These are phyloP conservation scores for Lasiodiplodia gonubiensis DNA, from an alignment of 2,329 filamentous ascomycete species.

Conservation along the genomic window DNA sequence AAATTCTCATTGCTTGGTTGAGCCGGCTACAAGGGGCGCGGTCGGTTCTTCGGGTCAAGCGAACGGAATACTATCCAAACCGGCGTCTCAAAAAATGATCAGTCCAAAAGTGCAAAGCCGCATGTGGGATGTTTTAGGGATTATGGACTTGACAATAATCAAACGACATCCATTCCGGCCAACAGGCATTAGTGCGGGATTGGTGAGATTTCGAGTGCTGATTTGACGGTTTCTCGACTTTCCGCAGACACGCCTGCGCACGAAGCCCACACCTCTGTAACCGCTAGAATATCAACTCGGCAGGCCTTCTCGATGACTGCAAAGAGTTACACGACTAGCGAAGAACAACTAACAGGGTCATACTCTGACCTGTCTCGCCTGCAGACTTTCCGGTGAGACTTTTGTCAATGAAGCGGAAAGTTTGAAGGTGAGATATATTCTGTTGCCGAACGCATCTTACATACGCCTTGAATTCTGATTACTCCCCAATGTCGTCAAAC, in stretches of 20 bases:
- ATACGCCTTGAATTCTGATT: neutral
- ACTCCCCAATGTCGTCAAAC: neutral
- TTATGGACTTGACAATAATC: conserved; percentile 41
- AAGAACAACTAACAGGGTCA: conserved; percentile 70
- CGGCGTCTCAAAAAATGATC: conserved; percentile 37
- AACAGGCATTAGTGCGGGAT: neutral
- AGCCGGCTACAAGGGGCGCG: conserved; percentile 41
- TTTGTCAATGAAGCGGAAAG: conserved; percentile 68
- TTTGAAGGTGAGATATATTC: conserved; percentile 87
- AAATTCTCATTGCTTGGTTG: conserved; percentile 44
- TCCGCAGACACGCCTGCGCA: neutral
- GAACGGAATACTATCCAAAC: conserved; percentile 46
- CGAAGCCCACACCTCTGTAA: neutral
- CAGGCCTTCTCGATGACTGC: conserved; percentile 72
- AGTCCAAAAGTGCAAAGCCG: conserved; percentile 41
- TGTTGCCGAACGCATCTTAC: neutral
- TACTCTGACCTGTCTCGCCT: conserved; percentile 65
- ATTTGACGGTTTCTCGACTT: neutral
- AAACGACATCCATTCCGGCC: conserved; percentile 26
- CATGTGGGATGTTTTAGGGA: conserved; percentile 41
- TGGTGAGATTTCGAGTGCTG: conserved; percentile 12
- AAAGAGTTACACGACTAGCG: conserved; percentile 93
- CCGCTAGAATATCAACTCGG: conserved; percentile 90
- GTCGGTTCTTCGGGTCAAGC: conserved; percentile 42
- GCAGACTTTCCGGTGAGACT: conserved; percentile 75